Evolutionary conservation across 805 yeast species (phyloP).

Genomic region (Candida maesae): DNA sequence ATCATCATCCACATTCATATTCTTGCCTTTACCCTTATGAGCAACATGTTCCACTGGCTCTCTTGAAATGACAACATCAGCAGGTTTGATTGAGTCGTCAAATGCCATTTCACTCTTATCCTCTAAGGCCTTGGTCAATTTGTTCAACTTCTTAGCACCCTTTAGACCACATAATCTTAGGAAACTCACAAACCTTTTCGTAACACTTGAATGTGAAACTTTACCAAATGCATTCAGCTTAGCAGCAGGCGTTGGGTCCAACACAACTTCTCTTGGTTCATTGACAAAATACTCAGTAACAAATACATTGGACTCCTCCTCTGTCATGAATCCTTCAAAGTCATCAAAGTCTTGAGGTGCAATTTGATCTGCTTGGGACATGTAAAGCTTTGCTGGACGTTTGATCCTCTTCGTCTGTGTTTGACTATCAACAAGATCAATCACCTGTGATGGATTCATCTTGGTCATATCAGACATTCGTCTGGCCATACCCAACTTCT

Average conservation of each 20-base stretch:
- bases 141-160: slow-evolving; percentile 11
- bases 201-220: slow-evolving; percentile 12
- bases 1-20: not conserved
- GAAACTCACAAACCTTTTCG: slow-evolving; percentile 17
- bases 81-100: slow-evolving; percentile 1
- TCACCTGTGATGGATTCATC: slow-evolving; percentile 15
- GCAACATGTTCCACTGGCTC: too few species aligned
- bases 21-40: slow-evolving; percentile 5
- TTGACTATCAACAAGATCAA: slow-evolving; percentile 16
- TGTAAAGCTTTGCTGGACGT: slow-evolving; percentile 1
- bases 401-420: not conserved
- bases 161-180: slow-evolving; percentile 5
- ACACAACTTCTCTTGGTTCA: slow-evolving; percentile 11
- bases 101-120: slow-evolving; percentile 2
- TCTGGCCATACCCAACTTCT: slow-evolving; percentile 2
- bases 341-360: slow-evolving; percentile 6
- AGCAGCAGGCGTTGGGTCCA: slow-evolving; percentile 2
- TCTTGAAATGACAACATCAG: slow-evolving; percentile 11
- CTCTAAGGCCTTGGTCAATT: slow-evolving; percentile 7
- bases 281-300: slow-evolving; percentile 1
- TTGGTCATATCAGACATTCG: slow-evolving; percentile 10
- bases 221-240: slow-evolving; percentile 12
- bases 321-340: slow-evolving; percentile 21
- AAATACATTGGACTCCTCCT: slow-evolving; percentile 14
- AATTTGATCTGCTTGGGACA: slow-evolving; percentile 15